These are phyloP conservation scores for Simplicillium aogashimaense DNA, from an alignment of 2,329 filamentous ascomycete species.

Conservation along the genomic window DNA sequence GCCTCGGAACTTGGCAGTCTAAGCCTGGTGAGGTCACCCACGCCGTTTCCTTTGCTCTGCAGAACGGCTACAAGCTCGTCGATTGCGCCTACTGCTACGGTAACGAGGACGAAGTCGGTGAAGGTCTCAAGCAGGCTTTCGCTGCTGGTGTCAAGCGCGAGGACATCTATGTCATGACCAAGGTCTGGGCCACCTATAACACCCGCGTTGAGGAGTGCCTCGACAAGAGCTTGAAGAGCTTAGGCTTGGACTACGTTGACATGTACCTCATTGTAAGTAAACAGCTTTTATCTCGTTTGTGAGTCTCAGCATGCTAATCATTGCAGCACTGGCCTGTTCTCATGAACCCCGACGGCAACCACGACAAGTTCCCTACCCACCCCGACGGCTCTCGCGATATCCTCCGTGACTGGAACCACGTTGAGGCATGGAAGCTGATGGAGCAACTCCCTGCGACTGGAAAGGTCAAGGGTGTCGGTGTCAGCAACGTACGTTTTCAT, in stretches of 20 bases:
- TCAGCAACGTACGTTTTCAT: constrained; percentile 37
- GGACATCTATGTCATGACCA: constrained; percentile 76
- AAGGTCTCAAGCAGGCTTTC: constrained; percentile 66
- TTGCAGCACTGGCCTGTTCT: constrained; percentile 68
- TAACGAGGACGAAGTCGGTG: constrained; percentile 76
- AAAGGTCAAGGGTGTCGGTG: constrained; percentile 44
- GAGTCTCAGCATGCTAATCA: no score
- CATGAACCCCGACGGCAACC: constrained; percentile 69
- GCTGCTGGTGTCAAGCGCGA: constrained; percentile 60
- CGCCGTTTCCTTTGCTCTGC: constrained; percentile 50
- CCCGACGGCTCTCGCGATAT: constrained; percentile 68
- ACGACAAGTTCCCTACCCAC: constrained; percentile 65
- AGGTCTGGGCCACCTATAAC: constrained; percentile 78
- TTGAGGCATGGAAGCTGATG: constrained; percentile 70
- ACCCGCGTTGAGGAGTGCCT: constrained; percentile 58
- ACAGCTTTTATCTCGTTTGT: not conserved
- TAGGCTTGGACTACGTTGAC: constrained; percentile 75
- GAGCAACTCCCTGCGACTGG: constrained; percentile 54
- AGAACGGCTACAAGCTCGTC: constrained; percentile 48
- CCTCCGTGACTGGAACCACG: constrained; percentile 56
- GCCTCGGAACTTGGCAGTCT: constrained; percentile 58
- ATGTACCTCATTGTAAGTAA: constrained; percentile 55
- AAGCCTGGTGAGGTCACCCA: constrained; percentile 45
- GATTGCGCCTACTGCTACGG: constrained; percentile 70
- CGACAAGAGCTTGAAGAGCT: constrained; percentile 60